These are phyloP conservation scores for Starmera stellimalicola DNA, from an alignment of 1,139 yeast genomes.

Conservation along the genomic window DNA sequence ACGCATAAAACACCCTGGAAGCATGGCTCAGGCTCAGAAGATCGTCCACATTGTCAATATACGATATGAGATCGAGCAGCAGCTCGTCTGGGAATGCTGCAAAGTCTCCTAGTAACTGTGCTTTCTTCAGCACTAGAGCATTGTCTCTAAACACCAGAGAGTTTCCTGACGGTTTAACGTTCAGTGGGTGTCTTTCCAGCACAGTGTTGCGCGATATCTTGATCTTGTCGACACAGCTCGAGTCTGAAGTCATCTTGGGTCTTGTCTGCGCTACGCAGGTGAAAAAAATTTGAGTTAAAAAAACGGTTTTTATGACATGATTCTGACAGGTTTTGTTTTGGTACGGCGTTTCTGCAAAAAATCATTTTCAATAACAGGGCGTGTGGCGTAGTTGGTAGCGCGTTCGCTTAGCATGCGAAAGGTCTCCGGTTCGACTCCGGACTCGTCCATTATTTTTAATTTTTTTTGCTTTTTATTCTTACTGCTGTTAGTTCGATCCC, in stretches of 20 bases:
- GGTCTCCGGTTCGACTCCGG: constrained; percentile 90
- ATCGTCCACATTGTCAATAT: constrained; percentile 34
- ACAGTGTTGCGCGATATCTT: constrained; percentile 16
- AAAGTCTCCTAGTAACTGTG: constrained; percentile 43
- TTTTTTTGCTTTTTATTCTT: too few species aligned
- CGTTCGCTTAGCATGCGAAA: constrained; percentile 86
- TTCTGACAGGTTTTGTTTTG: neutral
- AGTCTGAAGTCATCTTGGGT: constrained; percentile 18
- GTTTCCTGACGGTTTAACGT: constrained; percentile 70
- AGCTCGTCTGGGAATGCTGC: constrained; percentile 49
- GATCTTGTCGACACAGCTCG: constrained; percentile 11
- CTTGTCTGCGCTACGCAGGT: neutral
- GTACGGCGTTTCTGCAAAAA: neutral
- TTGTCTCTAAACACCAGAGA: constrained; percentile 20
- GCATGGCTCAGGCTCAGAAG: constrained; percentile 43
- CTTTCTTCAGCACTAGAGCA: constrained; percentile 16
- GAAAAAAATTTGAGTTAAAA: neutral
- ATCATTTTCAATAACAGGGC: constrained; percentile 36
- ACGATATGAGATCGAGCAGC: constrained; percentile 36
- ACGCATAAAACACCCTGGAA: constrained; percentile 66
- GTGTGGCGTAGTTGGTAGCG: constrained; percentile 93
- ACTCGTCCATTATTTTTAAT: constrained; percentile 49
- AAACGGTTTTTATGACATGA: neutral
- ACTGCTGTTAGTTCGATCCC: neutral
- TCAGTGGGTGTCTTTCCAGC: constrained; percentile 51